Conservation (phyloP, 2,329 filamentous ascomycete genomes). For the Cordyceps javanica region DNA sequence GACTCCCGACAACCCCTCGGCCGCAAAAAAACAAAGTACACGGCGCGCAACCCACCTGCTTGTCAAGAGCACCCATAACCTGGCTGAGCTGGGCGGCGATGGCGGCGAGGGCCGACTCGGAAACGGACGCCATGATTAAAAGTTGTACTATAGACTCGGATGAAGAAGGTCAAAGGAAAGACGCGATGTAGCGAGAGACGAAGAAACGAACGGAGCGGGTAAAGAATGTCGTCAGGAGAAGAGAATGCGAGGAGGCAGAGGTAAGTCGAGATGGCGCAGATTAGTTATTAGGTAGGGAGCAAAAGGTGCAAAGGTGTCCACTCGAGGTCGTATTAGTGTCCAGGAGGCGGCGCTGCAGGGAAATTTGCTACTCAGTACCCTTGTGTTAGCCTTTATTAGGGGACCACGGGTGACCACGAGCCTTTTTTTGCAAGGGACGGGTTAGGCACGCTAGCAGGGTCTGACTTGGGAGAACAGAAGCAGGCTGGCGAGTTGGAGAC, state of each 20-base stretch:
- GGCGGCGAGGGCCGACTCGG: constrained; percentile 12
- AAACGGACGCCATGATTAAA: constrained; percentile 12
- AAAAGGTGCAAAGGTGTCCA: constrained; percentile 12
- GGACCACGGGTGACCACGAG: no score
- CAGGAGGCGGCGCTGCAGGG: no score
- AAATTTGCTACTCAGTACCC: background rate
- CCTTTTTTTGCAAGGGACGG: background rate
- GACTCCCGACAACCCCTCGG: background rate
- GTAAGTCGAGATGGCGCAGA: constrained; percentile 3
- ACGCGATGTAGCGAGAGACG: constrained; percentile 11
- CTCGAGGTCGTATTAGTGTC: constrained; percentile 5
- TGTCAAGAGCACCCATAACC: constrained; percentile 14
- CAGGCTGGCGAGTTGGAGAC: constrained; percentile 1
- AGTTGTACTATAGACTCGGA: background rate
- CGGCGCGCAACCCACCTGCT: constrained; percentile 11
- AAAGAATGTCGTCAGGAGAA: constrained; percentile 11
- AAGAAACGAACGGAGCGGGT: constrained; percentile 5
- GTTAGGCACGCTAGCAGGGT: constrained; percentile 2
- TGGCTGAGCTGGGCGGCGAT: constrained; percentile 13
- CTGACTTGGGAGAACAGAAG: background rate
- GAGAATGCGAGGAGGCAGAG: constrained; percentile 6
- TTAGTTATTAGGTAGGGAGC: constrained; percentile 10
- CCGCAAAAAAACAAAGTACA: constrained; percentile 4
- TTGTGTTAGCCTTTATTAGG: background rate
- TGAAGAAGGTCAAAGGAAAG: constrained; percentile 5